Base-by-base conservation (phyloP, 2,329 filamentous ascomycete genomes). In the Aspergillus neoniger region DNA sequence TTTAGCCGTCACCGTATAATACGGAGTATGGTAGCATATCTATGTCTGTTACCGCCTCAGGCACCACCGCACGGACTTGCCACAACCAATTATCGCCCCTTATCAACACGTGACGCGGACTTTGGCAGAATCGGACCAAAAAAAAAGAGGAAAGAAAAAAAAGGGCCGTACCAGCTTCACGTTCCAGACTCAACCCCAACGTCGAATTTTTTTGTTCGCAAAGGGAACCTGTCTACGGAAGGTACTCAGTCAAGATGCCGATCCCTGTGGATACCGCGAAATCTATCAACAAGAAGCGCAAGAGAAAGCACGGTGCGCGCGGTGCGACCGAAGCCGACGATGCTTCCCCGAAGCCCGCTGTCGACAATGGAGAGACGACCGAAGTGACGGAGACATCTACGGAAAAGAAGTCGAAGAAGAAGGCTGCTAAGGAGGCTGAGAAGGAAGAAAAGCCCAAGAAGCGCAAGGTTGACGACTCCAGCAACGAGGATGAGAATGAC, bases 221-320 rank as follows among this genome's bases (percentile, higher is more conserved):
- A 55, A 43, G 17, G 51, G 21, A 23, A 39, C 28, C 44, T 59
- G 53, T 39, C 59, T 51, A 57, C 50, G 55, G 54, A 59, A 60
- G 62, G 58, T 43, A 30, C 59, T 59, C 36, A 58, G 67, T 57
- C 63, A 72, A 66, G 59, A 74, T 71, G 74, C 71, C 72, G 63
- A 71, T 69, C 51, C 67, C 74, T 15, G 74, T 79, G 70, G 74
- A 77, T 57, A 70, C 72, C 28, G 66, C 76, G 49, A 71, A 76
- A 60, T 74, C 74, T 50, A 70, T 72, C 52, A 69, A 73, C 48
- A 80, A 79, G 67, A 80, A 80, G 68, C 73, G 77, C 56, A 81
- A 80, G 74, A 79, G 77, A 74, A 79, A 77, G 72, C 77, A 80
- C 59, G 57, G 62, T 61, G 66, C 66, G 49, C 68, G 69, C 61